A percentile compares a stretch with the other conserved stretches of the same genome.
Conservation (phyloP, 2,329 filamentous ascomycete species). For the Xylariaceae sp. region DNA sequence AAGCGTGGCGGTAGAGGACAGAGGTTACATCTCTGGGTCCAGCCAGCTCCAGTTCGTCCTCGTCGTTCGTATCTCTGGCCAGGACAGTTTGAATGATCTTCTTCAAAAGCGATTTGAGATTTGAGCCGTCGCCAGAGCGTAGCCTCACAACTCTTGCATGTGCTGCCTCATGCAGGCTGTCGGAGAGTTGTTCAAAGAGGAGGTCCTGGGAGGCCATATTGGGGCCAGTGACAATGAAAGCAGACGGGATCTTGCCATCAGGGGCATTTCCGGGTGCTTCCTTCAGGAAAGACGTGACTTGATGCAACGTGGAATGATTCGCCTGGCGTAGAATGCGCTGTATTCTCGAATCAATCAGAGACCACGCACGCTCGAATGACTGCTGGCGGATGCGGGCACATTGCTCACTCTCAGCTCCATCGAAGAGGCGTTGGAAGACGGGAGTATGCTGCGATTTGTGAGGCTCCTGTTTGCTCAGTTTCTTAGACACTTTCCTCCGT, state of each 20-base stretch:
- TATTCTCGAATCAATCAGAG: constrained; percentile 57
- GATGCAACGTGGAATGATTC: constrained; percentile 55
- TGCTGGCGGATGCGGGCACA: constrained; percentile 50
- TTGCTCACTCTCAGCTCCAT: constrained; percentile 47
- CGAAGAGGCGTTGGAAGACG: constrained; percentile 49
- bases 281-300: constrained; percentile 54
- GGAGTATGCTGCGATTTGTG: constrained; percentile 9
- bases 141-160: constrained; percentile 60
- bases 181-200: constrained; percentile 67
- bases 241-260: constrained; percentile 56
- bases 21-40: constrained; percentile 41
- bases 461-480: constrained; percentile 19
- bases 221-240: constrained; percentile 72
- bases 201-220: constrained; percentile 72
- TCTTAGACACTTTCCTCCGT: constrained; percentile 49
- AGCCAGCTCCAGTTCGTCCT: constrained; percentile 48
- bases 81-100: constrained; percentile 67
- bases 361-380: constrained; percentile 62
- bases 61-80: constrained; percentile 41
- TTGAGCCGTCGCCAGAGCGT: constrained; percentile 66
- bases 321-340: constrained; percentile 57
- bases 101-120: constrained; percentile 69
- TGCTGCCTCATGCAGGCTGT: constrained; percentile 43
- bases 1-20: not conserved
- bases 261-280: constrained; percentile 25